Evolutionary conservation across 2,329 filamentous ascomycete genomes (phyloP), one percentile per base, ranked within the genome.

Genomic region (Rosellinia necatrix): DNA sequence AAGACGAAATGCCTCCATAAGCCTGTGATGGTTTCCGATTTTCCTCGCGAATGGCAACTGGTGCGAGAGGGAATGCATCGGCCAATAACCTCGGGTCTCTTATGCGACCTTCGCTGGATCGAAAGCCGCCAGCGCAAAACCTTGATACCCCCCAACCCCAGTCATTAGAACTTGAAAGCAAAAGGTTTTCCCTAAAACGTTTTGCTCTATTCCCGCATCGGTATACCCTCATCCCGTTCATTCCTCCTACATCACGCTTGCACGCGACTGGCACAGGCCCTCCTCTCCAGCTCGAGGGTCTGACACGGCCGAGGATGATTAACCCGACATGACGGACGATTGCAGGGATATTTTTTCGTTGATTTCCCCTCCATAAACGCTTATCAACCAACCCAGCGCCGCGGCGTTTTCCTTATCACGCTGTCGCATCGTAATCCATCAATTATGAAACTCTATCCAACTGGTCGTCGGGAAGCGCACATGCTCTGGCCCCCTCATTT

Each of bases 391-490:
- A 38, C 13, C n/a, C 35, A n/a, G 27, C 22, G 27, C 22, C 22
- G 15, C 27, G 27, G 38, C 22, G 27, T 42, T 27, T 42, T 27
- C n/a, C 13, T 27, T 32, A 32, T 9, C 9, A 7, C 22, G 22
- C 4, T 24, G 27, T 24, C 19, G 17, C 27, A n/a, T 24, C 38
- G 27, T 25, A 25, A 57, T 44, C 12, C 9, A 42, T 15, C 27
- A 34, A 30, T 2, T 13, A 30, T 6, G 25, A 41, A 17, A 43
- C 19, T 25, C 43, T 53, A n/a, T 37, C 43, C 53, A 49, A 43
- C 43, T 17, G 43, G 54, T 53, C n/a, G 49, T 53, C 32, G 43
- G 30, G 43, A 38, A 17, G n/a, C 7, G 8, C 10, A 22, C 1
- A 10, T 27, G 15, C 9, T 27, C 22, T 8, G 4, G 25, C 10